Percentiles rank a stretch among this genome's conserved stretches.
phyloP scores from a whole-genome alignment of 2,329 filamentous ascomycete genomes.

The Dactylonectria estremocensis region DNA sequence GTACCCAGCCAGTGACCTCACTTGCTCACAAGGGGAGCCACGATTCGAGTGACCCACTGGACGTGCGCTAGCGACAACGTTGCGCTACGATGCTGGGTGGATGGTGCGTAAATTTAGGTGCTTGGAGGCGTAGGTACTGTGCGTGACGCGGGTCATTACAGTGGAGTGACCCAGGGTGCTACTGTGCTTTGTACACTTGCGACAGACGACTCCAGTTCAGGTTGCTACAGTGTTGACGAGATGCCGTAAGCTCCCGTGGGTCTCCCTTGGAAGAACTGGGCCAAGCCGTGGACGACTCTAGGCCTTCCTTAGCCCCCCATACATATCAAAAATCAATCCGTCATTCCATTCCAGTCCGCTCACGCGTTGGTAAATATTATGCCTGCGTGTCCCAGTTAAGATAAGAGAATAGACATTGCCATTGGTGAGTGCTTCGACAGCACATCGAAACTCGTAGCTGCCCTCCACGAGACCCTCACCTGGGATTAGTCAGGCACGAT shows the following conservation, averaged over 20 bases:
- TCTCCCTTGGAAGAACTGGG: not conserved
- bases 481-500: not conserved
- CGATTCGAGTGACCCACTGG: conserved; percentile 14
- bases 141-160: conserved; percentile 21
- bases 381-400: not conserved
- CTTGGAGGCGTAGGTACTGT: not conserved
- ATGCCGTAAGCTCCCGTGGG: conserved; percentile 8
- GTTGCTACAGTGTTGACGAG: not conserved
- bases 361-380: conserved; percentile 5
- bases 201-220: too few species aligned
- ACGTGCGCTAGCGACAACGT: conserved; percentile 25
- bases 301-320: not conserved
- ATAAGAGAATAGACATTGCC: not conserved
- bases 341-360: conserved; percentile 5
- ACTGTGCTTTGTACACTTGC: not conserved
- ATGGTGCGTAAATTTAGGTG: not conserved
- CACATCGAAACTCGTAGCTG: not conserved
- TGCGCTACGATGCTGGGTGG: conserved; percentile 11
- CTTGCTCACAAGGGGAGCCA: conserved; percentile 13
- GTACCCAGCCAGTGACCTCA: conserved; percentile 24
- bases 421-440: not conserved
- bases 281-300: not conserved
- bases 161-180: conserved; percentile 19
- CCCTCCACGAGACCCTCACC: not conserved
- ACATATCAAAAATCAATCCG: not conserved